These are phyloP conservation scores for Aspergillus bertholletiae DNA, from an alignment of 495 filamentous ascomycete species.

Conservation along the genomic window DNA sequence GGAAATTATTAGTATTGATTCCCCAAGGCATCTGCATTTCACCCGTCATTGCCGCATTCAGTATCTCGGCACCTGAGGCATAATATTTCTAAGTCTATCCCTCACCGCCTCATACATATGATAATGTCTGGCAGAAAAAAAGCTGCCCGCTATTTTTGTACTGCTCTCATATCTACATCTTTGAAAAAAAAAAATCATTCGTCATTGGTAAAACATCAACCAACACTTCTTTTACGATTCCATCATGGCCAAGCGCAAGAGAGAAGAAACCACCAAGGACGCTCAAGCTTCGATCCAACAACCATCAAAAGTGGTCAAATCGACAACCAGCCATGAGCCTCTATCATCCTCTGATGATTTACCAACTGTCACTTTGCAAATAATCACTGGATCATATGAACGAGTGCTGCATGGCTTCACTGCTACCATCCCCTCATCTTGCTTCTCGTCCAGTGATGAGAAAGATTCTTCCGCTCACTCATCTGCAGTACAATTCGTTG, in stretches of 20 bases:
- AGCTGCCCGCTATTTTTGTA: constrained; percentile 14
- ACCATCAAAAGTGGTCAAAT: constrained; percentile 34
- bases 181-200: constrained; percentile 4
- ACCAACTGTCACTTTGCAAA: constrained; percentile 63
- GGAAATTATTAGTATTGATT: neutral
- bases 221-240: constrained; percentile 4
- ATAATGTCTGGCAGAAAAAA: constrained; percentile 23
- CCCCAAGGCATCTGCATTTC: neutral
- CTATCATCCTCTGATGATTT: constrained; percentile 15
- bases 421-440: constrained; percentile 55
- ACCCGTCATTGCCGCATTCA: neutral
- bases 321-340: constrained; percentile 21
- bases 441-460: constrained; percentile 16
- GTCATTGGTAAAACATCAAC: constrained; percentile 10
- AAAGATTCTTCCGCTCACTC: constrained; percentile 23
- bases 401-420: constrained; percentile 88
- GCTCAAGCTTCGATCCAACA: constrained; percentile 23
- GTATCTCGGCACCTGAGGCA: constrained; percentile 5
- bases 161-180: neutral
- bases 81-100: neutral
- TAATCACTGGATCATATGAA: constrained; percentile 94
- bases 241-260: constrained; percentile 76
- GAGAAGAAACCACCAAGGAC: constrained; percentile 43
- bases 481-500: constrained; percentile 64
- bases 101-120: constrained; percentile 1